Evolutionary conservation across 2,329 filamentous ascomycete genomes (phyloP), one percentile per base, ranked within the genome.

Genomic region (Diatrype stigma): DNA sequence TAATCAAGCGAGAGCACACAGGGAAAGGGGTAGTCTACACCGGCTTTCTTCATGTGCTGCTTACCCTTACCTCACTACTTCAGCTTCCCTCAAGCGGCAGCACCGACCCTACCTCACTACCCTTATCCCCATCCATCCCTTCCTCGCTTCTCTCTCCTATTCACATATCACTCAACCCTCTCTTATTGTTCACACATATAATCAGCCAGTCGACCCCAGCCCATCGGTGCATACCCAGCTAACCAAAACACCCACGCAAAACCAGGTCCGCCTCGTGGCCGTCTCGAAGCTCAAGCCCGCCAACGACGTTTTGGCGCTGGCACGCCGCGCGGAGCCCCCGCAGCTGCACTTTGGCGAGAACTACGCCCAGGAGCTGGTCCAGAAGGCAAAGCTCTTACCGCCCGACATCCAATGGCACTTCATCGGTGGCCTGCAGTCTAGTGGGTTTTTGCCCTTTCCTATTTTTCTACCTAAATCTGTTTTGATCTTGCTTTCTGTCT

Each of bases 201-300:
- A 30, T 6, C 26, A 30, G 10, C 26, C 26, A 5, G 10, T 30
- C 26, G 10, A 10, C 26, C 26, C 26, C 5, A 30, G 26, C 26
- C 26, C n/a, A n/a, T n/a, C n/a, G n/a, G n/a, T n/a, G n/a, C n/a
- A 34, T 14, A 14, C 30, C 14, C 14, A 14, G 6, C 34, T 6
- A 37, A 47, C 28, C 46, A 49, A 46, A 42, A 44, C 53, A 56
- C 53, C 51, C 47, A 50, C 51, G 32, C 49, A 23, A 21, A 46
- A n/a, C n/a, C 59, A 90, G 85, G 81, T 93, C 56, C 86, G 94
- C 45, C 80, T 99, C 37, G 91, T 99, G 40, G 93, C 94, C 26
- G 94, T 99, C 46, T 96, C 92, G 38, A 99, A 99, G 72, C 79
- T 96, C 59, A 97, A 99, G 73, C 93, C 94, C 14, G 90, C 86